A percentile compares a stretch with the other conserved stretches of the same genome.
phyloP scores from a whole-genome alignment of 352 stramenopile genomes.

The Globisporangium irregulare region DNA sequence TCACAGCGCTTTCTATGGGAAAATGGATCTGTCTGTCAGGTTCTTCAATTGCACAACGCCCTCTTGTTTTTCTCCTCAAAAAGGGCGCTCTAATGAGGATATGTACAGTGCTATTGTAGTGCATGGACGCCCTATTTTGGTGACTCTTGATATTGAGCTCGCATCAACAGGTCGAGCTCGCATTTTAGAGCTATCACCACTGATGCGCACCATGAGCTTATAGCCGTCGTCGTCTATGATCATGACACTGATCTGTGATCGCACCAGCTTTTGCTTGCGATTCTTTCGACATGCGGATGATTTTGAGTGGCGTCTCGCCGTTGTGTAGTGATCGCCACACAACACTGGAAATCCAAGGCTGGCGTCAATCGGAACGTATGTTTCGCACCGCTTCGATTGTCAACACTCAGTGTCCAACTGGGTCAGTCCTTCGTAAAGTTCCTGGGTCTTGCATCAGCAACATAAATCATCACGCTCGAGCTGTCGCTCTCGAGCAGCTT shows the following conservation, averaged over 20 bases:
- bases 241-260: conserved; percentile 70
- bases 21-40: neutral
- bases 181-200: conserved; percentile 69
- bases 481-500: conserved; percentile 51
- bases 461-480: conserved; percentile 33
- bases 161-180: conserved; percentile 70
- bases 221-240: conserved; percentile 85
- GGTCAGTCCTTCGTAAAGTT: conserved; percentile 38
- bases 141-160: conserved; percentile 43
- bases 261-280: conserved; percentile 30
- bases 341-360: neutral
- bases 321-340: conserved; percentile 6
- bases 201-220: conserved; percentile 86
- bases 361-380: conserved; percentile 36
- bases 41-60: neutral
- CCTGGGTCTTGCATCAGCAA: too few species aligned
- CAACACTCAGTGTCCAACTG: conserved; percentile 37
- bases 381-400: conserved; percentile 38
- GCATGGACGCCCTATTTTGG: too few species aligned
- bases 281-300: conserved; percentile 74
- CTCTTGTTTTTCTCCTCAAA: too few species aligned
- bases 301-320: conserved; percentile 65
- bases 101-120: too few species aligned
- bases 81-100: neutral
- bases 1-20: neutral